phyloP scores from a whole-genome alignment of 768 basidiomycete species.

The Flagelloscypha sp. region DNA sequence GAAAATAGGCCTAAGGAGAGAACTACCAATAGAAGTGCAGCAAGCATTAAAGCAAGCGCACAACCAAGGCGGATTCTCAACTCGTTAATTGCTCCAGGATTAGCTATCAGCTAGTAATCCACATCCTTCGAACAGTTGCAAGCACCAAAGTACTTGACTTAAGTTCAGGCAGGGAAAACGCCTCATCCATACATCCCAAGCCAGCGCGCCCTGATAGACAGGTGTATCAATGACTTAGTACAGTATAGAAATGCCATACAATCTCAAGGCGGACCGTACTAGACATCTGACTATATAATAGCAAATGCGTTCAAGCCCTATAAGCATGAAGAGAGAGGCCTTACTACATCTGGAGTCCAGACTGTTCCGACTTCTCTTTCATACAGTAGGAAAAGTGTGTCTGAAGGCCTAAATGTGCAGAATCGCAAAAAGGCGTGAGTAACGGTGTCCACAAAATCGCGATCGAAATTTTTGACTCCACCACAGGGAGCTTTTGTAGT shows the following conservation, averaged over 20 bases:
- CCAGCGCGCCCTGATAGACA: no score
- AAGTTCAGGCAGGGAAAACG: not conserved
- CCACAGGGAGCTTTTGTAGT: conserved; percentile 11
- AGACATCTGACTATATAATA: no score
- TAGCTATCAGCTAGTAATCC: conserved; percentile 30
- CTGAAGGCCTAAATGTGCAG: conserved; percentile 20
- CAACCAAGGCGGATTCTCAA: conserved; percentile 24
- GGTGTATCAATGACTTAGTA: no score
- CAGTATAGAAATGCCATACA: no score
- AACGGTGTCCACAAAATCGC: conserved; percentile 23
- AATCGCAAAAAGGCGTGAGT: conserved; percentile 19
- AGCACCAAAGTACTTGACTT: conserved; percentile 26
- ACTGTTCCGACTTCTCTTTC: no score
- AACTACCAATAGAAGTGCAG: conserved; percentile 22
- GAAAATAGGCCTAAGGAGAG: conserved; percentile 23
- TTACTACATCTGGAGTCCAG: no score
- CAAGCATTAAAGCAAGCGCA: conserved; percentile 10
- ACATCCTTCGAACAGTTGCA: conserved; percentile 20
- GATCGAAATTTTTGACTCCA: conserved; percentile 7
- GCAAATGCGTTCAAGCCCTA: no score
- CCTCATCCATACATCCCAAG: no score
- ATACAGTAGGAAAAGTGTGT: conserved; percentile 20
- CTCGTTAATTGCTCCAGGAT: conserved; percentile 23
- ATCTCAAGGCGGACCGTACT: no score
- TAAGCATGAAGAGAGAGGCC: no score